These are phyloP conservation scores for Senna tora DNA, from an alignment of 306 rosid genomes.

Conservation along the genomic window DNA sequence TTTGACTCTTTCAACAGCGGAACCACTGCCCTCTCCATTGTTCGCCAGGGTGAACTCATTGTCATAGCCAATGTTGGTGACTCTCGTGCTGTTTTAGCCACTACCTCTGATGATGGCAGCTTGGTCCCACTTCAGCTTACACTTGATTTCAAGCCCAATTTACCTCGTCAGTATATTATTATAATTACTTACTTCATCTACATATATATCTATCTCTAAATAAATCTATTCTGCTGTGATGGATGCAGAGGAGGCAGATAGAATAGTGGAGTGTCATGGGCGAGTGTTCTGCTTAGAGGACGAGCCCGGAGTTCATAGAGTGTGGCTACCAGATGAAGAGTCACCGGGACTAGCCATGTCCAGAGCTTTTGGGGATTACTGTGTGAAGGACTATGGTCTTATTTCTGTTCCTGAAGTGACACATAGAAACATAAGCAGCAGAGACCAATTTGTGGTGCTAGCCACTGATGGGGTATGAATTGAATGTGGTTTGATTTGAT, in stretches of 20 bases:
- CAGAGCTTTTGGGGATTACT: slow-evolving; percentile 85
- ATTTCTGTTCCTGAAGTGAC: slow-evolving; percentile 84
- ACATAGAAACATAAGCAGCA: slow-evolving; percentile 59
- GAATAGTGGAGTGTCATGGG: slow-evolving; percentile 73
- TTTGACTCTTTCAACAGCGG: slow-evolving; percentile 77
- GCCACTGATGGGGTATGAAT: slow-evolving; percentile 99
- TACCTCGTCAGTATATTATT: slow-evolving; percentile 88
- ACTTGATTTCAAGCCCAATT: slow-evolving; percentile 86
- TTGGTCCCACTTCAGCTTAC: slow-evolving; percentile 71
- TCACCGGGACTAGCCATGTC: slow-evolving; percentile 86
- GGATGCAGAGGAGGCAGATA: slow-evolving; percentile 73
- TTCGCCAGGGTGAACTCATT: slow-evolving; percentile 74
- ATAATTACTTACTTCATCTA: too few relatives aligned
- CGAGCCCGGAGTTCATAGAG: slow-evolving; percentile 78
- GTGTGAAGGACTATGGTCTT: slow-evolving; percentile 73
- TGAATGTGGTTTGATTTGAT: too few relatives aligned
- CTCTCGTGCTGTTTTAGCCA: slow-evolving; percentile 86
- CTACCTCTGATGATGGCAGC: slow-evolving; percentile 68
- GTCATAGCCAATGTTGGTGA: slow-evolving; percentile 84
- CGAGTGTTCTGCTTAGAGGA: slow-evolving; percentile 74
- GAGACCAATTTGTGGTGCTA: slow-evolving; percentile 75
- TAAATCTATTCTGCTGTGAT: too few relatives aligned
- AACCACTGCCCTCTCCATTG: slow-evolving; percentile 80
- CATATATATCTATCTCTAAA: too few relatives aligned
- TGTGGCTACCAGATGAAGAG: slow-evolving; percentile 74